phyloP scores from a whole-genome alignment of 225 moss, liverwort and hornwort species.

The Pleurozium schreberi region DNA sequence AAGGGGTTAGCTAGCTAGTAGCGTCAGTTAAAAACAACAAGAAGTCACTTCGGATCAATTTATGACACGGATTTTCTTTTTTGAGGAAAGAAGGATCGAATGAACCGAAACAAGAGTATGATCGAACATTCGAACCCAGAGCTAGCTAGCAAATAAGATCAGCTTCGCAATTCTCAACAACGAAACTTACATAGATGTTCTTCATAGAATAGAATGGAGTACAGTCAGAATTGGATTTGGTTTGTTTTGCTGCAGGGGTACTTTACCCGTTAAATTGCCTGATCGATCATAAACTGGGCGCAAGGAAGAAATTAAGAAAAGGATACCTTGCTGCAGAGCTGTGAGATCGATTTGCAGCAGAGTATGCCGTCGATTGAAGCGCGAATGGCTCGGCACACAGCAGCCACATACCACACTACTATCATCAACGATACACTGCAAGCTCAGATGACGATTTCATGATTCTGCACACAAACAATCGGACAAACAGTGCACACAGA shows the following conservation, averaged over 20 bases:
- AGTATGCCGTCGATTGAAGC: not conserved
- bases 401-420: not conserved
- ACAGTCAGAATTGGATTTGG: not conserved
- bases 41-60: too few species aligned
- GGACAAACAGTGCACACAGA: not conserved
- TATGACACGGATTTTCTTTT: too few species aligned
- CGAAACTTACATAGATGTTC: not conserved
- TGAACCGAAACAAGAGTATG: not conserved
- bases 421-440: not conserved
- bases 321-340: not conserved
- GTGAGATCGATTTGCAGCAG: not conserved
- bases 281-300: not conserved
- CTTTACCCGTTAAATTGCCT: too few species aligned
- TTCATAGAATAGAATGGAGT: not conserved
- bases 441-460: not conserved
- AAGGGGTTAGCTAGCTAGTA: not conserved
- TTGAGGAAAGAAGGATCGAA: too few species aligned
- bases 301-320: not conserved
- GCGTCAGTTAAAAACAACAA: not conserved
- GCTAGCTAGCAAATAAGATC: not conserved
- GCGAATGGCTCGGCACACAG: not conserved
- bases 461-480: not conserved
- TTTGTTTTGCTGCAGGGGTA: not conserved
- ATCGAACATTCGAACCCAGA: not conserved
- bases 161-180: not conserved